Conservation (phyloP, 345 rosid genomes). For the Moringa oleifera region DNA sequence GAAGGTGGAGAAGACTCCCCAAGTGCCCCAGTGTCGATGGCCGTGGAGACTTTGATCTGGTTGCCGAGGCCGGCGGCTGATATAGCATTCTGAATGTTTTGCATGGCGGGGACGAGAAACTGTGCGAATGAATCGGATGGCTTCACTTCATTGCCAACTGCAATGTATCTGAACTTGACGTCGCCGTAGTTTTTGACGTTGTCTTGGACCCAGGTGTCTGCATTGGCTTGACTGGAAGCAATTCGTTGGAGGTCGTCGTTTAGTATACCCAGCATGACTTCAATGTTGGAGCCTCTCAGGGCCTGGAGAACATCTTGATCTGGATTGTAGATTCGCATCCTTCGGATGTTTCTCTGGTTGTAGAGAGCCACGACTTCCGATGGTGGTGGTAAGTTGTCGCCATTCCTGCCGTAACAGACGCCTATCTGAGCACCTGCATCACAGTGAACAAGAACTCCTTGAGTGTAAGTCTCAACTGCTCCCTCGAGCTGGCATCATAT, state of each 20-base stretch:
- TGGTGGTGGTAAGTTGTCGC: slow-evolving; percentile 19
- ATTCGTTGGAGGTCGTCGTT: slow-evolving; percentile 24
- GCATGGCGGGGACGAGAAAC: slow-evolving; percentile 28
- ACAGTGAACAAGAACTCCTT: no score
- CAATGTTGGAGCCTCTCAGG: slow-evolving; percentile 42
- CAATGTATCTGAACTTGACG: slow-evolving; percentile 46
- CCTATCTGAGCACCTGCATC: slow-evolving; percentile 30
- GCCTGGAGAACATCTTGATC: slow-evolving; percentile 35
- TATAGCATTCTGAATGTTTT: slow-evolving; percentile 23
- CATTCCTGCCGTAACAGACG: slow-evolving; percentile 28
- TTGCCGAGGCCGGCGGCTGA: slow-evolving; percentile 18
- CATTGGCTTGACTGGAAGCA: slow-evolving; percentile 39
- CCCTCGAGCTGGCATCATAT: no score
- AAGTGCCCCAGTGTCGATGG: slow-evolving; percentile 17
- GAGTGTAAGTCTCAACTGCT: no score
- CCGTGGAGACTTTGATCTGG: slow-evolving; percentile 25
- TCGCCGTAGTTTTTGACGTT: slow-evolving; percentile 31
- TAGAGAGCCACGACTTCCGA: slow-evolving; percentile 18
- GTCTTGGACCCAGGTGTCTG: slow-evolving; percentile 39
- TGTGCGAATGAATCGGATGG: slow-evolving; percentile 17
- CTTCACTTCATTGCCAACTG: slow-evolving; percentile 58
- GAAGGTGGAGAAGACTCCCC: slow-evolving; percentile 34
- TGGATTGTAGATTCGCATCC: slow-evolving; percentile 29
- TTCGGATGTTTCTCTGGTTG: slow-evolving; percentile 19
- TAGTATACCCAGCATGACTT: slow-evolving; percentile 44